Base-by-base conservation (phyloP, 768 basidiomycete genomes). In the Pulveroboletus frians region DNA sequence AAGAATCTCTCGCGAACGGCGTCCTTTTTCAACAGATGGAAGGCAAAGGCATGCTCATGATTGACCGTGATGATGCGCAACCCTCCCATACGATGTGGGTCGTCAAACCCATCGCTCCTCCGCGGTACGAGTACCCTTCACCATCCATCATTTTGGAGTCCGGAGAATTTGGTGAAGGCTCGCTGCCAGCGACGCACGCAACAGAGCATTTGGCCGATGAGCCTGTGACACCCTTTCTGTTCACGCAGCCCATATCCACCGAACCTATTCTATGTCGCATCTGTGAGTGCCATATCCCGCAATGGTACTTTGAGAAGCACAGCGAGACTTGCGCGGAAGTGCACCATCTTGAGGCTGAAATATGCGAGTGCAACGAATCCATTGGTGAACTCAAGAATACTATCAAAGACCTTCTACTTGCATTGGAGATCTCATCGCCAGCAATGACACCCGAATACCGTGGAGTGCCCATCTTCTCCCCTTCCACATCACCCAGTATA, bases 261-360 rank as follows among this genome's bases (percentile, higher is more conserved):
- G 82, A 89, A 51, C 83, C 79, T 26, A 89, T 98, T 43, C 77
- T 99, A 18, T 98, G 96, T 71, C 88, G 96, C 27, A 99, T 99
- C 54, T 99, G 96, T 74, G 96, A 99, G 70, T 84, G 88, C 62
- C 85, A 88, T 57, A 88, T 98, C 50, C 94, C 95, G 3, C 89
- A 95, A 53, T 99, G 96, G 96, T 99, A 93, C 73, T 99, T 99
- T 66, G 96, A 98, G 73, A 98, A 97, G 73, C 96, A 99, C 73
- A 98, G 92, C 78, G 96, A 99, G 71, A 98, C 94, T 10, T 99
- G 96, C 60, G 91, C 83, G 57, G 95, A 97, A 71, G 85, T 89
- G 3, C 96, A 99, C 70, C 84, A 91, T 39, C 76, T 99, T 53
- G 96, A 99, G 69, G 92, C 93, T 15, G 94, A 96, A 68, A 93